Evolutionary conservation across 768 basidiomycete genomes (phyloP).

Genomic region (Tylopilus balloui): DNA sequence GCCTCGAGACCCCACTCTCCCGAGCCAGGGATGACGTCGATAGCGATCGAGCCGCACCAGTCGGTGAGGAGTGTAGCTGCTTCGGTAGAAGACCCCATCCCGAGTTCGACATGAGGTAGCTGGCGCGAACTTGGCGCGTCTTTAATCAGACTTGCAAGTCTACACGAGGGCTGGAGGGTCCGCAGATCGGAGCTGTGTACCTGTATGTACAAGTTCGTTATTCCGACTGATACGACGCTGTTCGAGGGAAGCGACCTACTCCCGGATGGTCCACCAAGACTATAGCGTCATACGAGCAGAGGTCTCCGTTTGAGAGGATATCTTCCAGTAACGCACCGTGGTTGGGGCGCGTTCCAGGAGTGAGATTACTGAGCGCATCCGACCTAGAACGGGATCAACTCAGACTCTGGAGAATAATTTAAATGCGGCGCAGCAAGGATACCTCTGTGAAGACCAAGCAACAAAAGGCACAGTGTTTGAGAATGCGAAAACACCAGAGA

Average conservation of each 20-base stretch:
- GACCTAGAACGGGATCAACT: constrained; percentile 37
- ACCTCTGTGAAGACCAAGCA: constrained; percentile 70
- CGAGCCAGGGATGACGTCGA: constrained; percentile 41
- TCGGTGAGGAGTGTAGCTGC: constrained; percentile 43
- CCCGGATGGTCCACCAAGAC: constrained; percentile 69
- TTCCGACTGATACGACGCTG: not conserved
- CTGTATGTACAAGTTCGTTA: constrained; percentile 35
- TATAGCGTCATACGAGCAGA: constrained; percentile 64
- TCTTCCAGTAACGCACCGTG: constrained; percentile 39
- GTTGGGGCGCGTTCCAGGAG: constrained; percentile 29
- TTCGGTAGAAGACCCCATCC: constrained; percentile 27
- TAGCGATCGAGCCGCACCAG: constrained; percentile 49
- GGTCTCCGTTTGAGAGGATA: constrained; percentile 40
- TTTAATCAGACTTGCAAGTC: constrained; percentile 44
- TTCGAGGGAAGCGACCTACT: constrained; percentile 39
- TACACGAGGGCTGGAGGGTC: constrained; percentile 47
- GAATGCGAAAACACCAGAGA: constrained; percentile 46
- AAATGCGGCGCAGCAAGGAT: not conserved
- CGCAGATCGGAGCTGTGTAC: constrained; percentile 76
- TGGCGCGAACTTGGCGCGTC: constrained; percentile 54
- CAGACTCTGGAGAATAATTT: not conserved
- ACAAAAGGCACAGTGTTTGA: constrained; percentile 61
- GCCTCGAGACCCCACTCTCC: constrained; percentile 33
- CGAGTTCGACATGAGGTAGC: constrained; percentile 51
- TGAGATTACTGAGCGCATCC: constrained; percentile 41